These are phyloP conservation scores for Daldinia bambusicola DNA, from an alignment of 495 filamentous ascomycete genomes.

Conservation along the genomic window DNA sequence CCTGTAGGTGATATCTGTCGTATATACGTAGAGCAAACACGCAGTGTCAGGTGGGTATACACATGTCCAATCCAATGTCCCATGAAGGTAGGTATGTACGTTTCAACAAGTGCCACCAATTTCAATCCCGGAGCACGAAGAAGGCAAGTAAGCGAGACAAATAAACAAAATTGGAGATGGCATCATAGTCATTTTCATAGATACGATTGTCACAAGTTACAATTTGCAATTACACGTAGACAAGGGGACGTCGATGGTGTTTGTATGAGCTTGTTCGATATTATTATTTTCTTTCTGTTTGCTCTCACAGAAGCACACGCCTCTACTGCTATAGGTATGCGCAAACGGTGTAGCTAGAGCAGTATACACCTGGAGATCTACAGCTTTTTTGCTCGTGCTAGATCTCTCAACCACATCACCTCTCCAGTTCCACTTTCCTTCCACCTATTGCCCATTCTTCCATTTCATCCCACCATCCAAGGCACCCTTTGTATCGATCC, in stretches of 20 bases:
- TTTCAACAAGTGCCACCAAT: slow-evolving; percentile 20
- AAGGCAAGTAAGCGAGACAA: not conserved
- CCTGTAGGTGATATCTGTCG: no score
- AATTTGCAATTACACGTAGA: not conserved
- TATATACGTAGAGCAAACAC: no score
- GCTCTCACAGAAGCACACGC: not conserved
- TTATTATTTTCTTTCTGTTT: slow-evolving; percentile 19
- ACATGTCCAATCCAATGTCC: no score
- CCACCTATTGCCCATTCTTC: not conserved
- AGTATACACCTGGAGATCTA: slow-evolving; percentile 15
- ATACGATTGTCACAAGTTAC: not conserved
- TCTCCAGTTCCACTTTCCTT: not conserved
- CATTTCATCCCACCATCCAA: not conserved
- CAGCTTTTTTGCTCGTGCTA: slow-evolving; percentile 1
- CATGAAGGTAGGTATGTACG: not conserved
- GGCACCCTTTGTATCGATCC: not conserved
- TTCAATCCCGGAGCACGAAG: not conserved
- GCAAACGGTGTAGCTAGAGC: slow-evolving; percentile 15
- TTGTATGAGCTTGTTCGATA: slow-evolving; percentile 21
- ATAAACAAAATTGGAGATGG: not conserved
- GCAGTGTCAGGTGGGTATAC: no score
- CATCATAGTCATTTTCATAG: not conserved
- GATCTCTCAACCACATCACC: slow-evolving; percentile 7
- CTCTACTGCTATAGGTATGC: slow-evolving; percentile 9
- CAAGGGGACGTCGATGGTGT: not conserved